Evolutionary conservation across 2,329 filamentous ascomycete species (phyloP), one percentile per base, ranked within the genome.

Genomic region (Paracoccidioides brasiliensis): DNA sequence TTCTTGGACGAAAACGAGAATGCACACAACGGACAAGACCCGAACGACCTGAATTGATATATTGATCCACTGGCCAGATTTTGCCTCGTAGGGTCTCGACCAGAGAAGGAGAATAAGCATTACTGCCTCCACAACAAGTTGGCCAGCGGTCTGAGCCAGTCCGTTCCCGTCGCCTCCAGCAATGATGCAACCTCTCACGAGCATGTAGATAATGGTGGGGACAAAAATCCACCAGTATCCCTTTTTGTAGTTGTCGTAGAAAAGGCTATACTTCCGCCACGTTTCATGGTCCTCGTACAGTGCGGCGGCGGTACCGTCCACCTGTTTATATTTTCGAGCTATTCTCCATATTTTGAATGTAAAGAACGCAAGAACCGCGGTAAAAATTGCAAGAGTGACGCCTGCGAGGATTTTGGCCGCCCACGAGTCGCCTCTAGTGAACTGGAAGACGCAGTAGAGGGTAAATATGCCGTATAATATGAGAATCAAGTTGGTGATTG

Each of bases 161-260:
- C 90, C 93, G 66, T 95, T 83, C 10, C 90, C 90, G 66, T 96
- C 86, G 45, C 82, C 88, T 35, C 82, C 87, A 12, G 91, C 91
- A 61, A 97, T 84, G 56, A 91, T 82, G 58, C 83, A 85, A 55
- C 91, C 90, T 74, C 93, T 93, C 67, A 83, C 84, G 66, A 96
- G 90, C 76, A 90, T 86, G 76, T 97, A 97, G 60, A 90, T 58
- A 65, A 97, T 95, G 58, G 80, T 77, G 0, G 93, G 93, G 12
- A 97, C 79, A 67, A 98, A 97, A 30, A 96, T 73, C 91, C 91
- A 97, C 93, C 93, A 98, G 76, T 91, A 95, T 63, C 84, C 82
- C 71, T 87, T 89, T 75, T 89, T 90, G 78, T 95, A 97, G 63
- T 85, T 85, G 66, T 97, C 93, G 76, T 98, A 98, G 74, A 98